A percentile compares a stretch with the other conserved stretches of the same genome.
Evolutionary conservation across 306 rosid genomes (phyloP).

Genomic region (Cucurbita argyrosperma): DNA sequence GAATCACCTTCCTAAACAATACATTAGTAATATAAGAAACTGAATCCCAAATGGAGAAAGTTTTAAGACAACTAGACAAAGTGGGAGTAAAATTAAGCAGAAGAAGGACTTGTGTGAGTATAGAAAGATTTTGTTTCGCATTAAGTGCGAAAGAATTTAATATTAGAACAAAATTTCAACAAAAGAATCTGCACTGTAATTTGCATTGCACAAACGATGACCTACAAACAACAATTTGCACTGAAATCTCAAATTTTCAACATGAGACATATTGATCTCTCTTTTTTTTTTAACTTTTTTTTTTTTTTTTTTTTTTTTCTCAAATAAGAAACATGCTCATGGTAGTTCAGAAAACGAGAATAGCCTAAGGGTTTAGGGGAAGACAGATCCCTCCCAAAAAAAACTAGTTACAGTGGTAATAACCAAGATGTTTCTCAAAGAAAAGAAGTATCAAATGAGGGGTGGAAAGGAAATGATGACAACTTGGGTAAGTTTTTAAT

Average conservation of each 20-base stretch:
- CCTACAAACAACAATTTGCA: not conserved
- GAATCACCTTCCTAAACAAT: constrained; percentile 73
- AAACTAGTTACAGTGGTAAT: not conserved
- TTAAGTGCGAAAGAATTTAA: not conserved
- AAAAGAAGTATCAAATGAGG: not conserved
- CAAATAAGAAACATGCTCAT: too few relatives aligned
- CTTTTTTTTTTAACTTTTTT: not conserved
- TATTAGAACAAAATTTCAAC: not conserved
- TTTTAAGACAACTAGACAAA: not conserved
- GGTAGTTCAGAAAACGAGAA: too few relatives aligned
- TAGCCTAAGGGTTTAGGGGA: too few relatives aligned
- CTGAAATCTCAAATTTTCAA: not conserved
- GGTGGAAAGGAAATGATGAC: not conserved
- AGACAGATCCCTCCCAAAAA: too few relatives aligned
- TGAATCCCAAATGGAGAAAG: not conserved
- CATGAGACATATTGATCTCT: not conserved
- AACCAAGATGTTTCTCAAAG: not conserved
- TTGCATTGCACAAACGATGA: not conserved
- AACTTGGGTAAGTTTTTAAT: not conserved
- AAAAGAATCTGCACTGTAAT: not conserved
- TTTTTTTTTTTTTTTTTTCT: too few relatives aligned
- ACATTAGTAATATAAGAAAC: constrained; percentile 11
- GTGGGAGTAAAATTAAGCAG: not conserved
- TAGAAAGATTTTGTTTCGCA: not conserved
- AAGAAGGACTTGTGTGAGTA: not conserved